These are phyloP conservation scores for Phascolomyces articulosus DNA, from an alignment of 371 early-diverging fungal genomes.

Conservation along the genomic window DNA sequence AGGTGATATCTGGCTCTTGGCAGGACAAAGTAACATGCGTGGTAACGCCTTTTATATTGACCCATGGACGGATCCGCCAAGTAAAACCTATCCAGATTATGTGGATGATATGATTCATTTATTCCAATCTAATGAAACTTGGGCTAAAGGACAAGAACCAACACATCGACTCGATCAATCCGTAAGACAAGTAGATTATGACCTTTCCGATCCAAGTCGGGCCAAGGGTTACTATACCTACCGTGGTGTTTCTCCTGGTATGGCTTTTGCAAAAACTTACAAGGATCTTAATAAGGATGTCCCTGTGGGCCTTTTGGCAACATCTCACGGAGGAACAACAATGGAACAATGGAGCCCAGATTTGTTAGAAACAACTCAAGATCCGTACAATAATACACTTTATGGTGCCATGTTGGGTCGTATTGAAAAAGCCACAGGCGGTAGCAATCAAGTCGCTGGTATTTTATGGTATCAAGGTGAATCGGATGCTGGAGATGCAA, in stretches of 20 bases:
- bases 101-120: constrained; percentile 18
- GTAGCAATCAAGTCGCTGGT: constrained; percentile 24
- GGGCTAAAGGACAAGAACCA: constrained; percentile 33
- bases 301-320: constrained; percentile 41
- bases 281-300: constrained; percentile 15
- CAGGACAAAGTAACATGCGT: constrained; percentile 54
- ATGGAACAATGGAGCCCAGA: constrained; percentile 29
- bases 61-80: constrained; percentile 6
- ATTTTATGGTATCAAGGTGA: constrained; percentile 53
- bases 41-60: constrained; percentile 34
- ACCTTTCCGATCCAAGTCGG: constrained; percentile 37
- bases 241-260: constrained; percentile 37
- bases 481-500: constrained; percentile 22
- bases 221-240: constrained; percentile 18
- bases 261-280: constrained; percentile 31
- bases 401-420: constrained; percentile 44
- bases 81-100: background rate
- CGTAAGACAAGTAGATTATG: constrained; percentile 30
- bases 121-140: constrained; percentile 35
- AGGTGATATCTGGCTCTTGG: constrained; percentile 52
- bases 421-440: constrained; percentile 12
- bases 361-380: background rate
- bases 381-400: constrained; percentile 20
- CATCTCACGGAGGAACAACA: constrained; percentile 43
- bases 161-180: constrained; percentile 31